Evolutionary conservation across 2,329 filamentous ascomycete genomes (phyloP), one percentile per base, ranked within the genome.

Genomic region (Trichoderma simmonsii): DNA sequence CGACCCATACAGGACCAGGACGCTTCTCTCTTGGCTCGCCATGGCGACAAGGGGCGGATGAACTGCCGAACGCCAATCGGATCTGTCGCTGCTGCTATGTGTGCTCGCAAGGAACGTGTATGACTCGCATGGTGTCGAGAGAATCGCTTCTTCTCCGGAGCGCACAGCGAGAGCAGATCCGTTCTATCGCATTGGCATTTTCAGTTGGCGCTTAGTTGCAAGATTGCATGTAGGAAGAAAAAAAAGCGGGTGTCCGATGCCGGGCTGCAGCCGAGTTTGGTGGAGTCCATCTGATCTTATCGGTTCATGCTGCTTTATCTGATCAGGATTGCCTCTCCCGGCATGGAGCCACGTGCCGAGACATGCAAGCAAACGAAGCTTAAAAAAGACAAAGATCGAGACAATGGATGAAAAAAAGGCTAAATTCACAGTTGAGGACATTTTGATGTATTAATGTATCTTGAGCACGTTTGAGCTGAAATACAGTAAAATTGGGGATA

Each of bases 1-100:
- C 51, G 95, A 97, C 70, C 94, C 96, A 82, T 97, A 99, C 39
- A 97, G 87, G 72, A 99, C 86, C 75, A 97, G 88, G 64, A 88
- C 81, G 72, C 82, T 83, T 75, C 87, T 75, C 39, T 77, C 75
- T 15, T 76, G 66, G 65, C 75, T 75, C 57, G 77, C 75, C 76
- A 80, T 82, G 64, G 39, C 30, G 62, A 64, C 24, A 43, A 63
- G 24, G 56, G 18, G 63, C 11, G 21, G 18, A 15, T 36, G 15
- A 61, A 54, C 67, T 70, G 67, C 66, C 30, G 65, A 12, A 11
- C 30, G 28, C 54, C 56, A 57, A 28, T 39, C 21, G 28, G 65
- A 48, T n/a, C 32, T 14, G 65, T 32, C 34, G 28, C 43, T n/a
- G 56, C 24, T 34, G 28, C 57, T 61, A 62, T 39, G 28, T 14